These are phyloP conservation scores for Candida sanyaensis DNA, from an alignment of 1,139 yeast genomes.

Conservation along the genomic window DNA sequence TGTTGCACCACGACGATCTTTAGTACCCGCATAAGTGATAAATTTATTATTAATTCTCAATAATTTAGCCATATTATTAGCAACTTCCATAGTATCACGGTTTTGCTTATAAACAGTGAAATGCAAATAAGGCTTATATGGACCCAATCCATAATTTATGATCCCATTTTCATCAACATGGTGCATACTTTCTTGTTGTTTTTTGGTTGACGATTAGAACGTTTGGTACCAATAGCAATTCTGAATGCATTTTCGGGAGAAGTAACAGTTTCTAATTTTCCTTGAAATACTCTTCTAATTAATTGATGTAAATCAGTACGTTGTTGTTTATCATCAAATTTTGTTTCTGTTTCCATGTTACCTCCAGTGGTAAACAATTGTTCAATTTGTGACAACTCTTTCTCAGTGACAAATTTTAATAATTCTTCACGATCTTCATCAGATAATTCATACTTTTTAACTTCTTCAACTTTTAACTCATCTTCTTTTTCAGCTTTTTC, in stretches of 20 bases:
- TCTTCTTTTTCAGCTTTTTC: slow-evolving; percentile 10
- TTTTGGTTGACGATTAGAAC: slow-evolving; percentile 27
- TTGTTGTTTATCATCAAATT: slow-evolving; percentile 64
- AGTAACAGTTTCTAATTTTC: slow-evolving; percentile 78
- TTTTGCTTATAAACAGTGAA: slow-evolving; percentile 89
- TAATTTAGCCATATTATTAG: slow-evolving; percentile 69
- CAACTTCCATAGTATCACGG: slow-evolving; percentile 97
- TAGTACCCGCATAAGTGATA: slow-evolving; percentile 89
- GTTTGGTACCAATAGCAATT: slow-evolving; percentile 38
- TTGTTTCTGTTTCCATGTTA: slow-evolving; percentile 58
- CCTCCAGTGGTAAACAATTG: slow-evolving; percentile 57
- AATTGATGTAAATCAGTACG: slow-evolving; percentile 80
- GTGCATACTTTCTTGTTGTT: slow-evolving; percentile 45
- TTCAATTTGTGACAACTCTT: slow-evolving; percentile 57
- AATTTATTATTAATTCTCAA: slow-evolving; percentile 70
- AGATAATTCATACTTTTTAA: slow-evolving; percentile 42
- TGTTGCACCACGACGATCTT: slow-evolving; percentile 95
- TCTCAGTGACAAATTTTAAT: slow-evolving; percentile 56
- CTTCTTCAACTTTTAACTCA: slow-evolving; percentile 15
- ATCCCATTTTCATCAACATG: slow-evolving; percentile 53
- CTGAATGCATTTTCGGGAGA: slow-evolving; percentile 65
- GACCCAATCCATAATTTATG: slow-evolving; percentile 64
- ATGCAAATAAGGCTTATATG: slow-evolving; percentile 66
- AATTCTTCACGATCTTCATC: slow-evolving; percentile 50
- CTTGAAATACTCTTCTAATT: slow-evolving; percentile 71